Conservation (phyloP, 2,329 filamentous ascomycete species). For the Colletotrichum karsti region DNA sequence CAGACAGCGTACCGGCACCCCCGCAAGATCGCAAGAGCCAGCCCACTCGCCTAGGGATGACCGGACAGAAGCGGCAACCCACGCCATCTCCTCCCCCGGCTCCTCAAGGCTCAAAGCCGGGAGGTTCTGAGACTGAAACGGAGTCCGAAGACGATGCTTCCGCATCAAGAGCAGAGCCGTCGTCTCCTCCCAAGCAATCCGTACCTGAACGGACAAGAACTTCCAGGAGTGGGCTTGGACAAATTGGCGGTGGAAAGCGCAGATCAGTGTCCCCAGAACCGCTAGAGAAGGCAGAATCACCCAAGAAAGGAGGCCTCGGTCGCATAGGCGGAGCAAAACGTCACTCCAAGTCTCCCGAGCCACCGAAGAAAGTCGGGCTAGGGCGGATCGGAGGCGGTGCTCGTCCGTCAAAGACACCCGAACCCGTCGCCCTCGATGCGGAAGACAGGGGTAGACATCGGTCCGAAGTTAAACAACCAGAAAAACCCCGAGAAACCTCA, state of each 20-base stretch:
- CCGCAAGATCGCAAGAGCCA: constrained; percentile 30
- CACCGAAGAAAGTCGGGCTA: constrained; percentile 33
- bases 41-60: constrained; percentile 41
- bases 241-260: not conserved
- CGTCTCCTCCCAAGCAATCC: not conserved
- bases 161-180: not conserved
- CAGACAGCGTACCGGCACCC: constrained; percentile 31
- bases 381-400: constrained; percentile 42
- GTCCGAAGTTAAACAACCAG: constrained; percentile 34
- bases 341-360: constrained; percentile 16
- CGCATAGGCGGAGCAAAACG: constrained; percentile 47
- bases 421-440: not conserved
- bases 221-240: not conserved
- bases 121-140: constrained; percentile 53
- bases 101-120: constrained; percentile 22
- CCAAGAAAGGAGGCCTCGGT: constrained; percentile 46
- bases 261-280: not conserved
- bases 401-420: not conserved
- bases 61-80: constrained; percentile 43
- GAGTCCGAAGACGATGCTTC: constrained; percentile 44
- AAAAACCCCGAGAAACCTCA: constrained; percentile 50
- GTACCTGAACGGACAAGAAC: not conserved
- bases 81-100: constrained; percentile 33
- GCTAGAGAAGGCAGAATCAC: constrained; percentile 33
- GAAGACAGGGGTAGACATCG: constrained; percentile 23